Percentiles rank a stretch among this genome's conserved stretches.
Evolutionary conservation across 495 filamentous ascomycete genomes (phyloP).

Genomic region (Hyaloscypha variabilis): DNA sequence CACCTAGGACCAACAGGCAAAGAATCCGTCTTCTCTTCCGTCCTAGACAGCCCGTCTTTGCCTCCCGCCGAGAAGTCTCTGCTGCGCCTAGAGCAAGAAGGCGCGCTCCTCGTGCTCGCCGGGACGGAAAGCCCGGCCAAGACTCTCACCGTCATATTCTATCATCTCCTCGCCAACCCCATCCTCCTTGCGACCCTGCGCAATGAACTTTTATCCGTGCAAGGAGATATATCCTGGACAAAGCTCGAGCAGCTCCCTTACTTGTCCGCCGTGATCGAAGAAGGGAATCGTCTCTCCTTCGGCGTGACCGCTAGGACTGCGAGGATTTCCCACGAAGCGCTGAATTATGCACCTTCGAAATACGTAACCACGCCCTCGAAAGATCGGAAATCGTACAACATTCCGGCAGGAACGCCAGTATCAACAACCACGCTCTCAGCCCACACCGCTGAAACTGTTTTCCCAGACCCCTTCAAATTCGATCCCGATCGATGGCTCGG

Average conservation of each 20-base stretch:
- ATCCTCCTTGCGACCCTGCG: constrained; percentile 31
- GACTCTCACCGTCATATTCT: constrained; percentile 36
- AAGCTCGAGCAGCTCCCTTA: constrained; percentile 48
- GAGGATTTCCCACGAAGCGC: constrained; percentile 37
- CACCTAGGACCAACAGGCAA: constrained; percentile 25
- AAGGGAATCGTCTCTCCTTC: constrained; percentile 46
- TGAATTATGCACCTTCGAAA: constrained; percentile 12
- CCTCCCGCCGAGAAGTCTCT: constrained; percentile 39
- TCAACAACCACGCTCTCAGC: constrained; percentile 42
- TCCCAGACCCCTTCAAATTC: constrained; percentile 40
- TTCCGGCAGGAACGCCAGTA: constrained; percentile 43
- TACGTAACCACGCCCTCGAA: constrained; percentile 16
- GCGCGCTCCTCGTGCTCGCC: constrained; percentile 33
- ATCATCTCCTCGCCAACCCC: constrained; percentile 35
- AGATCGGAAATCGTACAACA: constrained; percentile 35
- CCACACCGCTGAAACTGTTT: constrained; percentile 40
- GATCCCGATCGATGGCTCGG: constrained; percentile 48
- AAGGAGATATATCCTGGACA: constrained; percentile 32
- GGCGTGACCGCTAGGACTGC: constrained; percentile 37
- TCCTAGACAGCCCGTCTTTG: constrained; percentile 38
- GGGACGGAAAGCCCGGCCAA: constrained; percentile 33
- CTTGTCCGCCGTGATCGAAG: constrained; percentile 45
- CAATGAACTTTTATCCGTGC: constrained; percentile 29
- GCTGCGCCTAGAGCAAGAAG: constrained; percentile 42
- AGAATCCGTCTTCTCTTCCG: constrained; percentile 39